These are phyloP conservation scores for Leccinum variicolor DNA, from an alignment of 768 basidiomycete species.

Conservation along the genomic window DNA sequence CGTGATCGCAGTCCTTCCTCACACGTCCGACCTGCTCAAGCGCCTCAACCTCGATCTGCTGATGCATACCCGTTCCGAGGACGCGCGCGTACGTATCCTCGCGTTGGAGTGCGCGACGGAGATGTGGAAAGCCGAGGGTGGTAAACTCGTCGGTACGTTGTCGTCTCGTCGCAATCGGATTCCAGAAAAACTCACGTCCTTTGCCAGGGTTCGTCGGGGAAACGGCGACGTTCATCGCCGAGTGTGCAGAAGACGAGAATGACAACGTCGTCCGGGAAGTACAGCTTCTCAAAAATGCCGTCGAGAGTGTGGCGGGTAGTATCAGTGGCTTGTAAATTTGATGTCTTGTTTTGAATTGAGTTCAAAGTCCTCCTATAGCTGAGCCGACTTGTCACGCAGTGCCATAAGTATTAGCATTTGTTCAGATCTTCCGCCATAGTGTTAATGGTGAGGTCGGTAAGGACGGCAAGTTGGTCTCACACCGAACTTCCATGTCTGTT, in stretches of 20 bases:
- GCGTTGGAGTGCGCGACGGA: slow-evolving; percentile 65
- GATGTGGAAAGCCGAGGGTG: slow-evolving; percentile 78
- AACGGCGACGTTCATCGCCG: slow-evolving; percentile 81
- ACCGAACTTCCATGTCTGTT: too few species aligned
- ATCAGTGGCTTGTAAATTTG: slow-evolving; percentile 30
- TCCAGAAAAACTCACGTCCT: neutral
- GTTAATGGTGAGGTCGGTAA: too few species aligned
- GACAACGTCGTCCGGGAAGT: slow-evolving; percentile 74
- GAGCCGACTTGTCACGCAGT: too few species aligned
- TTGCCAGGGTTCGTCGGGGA: slow-evolving; percentile 70
- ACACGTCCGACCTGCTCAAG: slow-evolving; percentile 53
- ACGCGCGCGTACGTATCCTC: slow-evolving; percentile 60
- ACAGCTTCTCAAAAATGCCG: slow-evolving; percentile 62
- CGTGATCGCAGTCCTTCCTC: slow-evolving; percentile 15
- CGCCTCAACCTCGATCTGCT: slow-evolving; percentile 77
- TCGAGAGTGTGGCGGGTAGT: slow-evolving; percentile 70
- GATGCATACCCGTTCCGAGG: slow-evolving; percentile 88
- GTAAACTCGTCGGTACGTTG: slow-evolving; percentile 65
- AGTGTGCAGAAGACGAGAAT: slow-evolving; percentile 87
- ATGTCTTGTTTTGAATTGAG: too few species aligned
- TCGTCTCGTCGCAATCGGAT: neutral
- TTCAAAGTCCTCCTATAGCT: too few species aligned
- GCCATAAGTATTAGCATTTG: too few species aligned
- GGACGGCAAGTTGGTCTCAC: neutral
- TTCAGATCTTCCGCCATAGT: too few species aligned